Evolutionary conservation across 139 green algal species (phyloP), one percentile per base, ranked within the genome.

Genomic region (Volvox africanus): DNA sequence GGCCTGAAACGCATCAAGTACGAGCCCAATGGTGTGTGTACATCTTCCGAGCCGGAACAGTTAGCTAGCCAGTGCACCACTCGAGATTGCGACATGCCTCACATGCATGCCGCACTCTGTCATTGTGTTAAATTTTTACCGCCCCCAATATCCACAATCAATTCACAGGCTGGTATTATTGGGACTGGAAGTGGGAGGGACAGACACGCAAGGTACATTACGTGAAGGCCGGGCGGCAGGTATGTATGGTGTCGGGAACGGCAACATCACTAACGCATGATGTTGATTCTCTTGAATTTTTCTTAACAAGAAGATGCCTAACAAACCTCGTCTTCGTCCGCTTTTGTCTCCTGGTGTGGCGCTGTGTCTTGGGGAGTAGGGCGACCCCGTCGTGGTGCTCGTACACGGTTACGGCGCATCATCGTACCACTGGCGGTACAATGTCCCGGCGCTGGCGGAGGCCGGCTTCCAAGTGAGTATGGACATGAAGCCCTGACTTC

Each of bases 331-430:
- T 55, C 44, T 55, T 55, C 44, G 9, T 55, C 44, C 44, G 5
- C 44, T 55, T 55, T 5, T 9, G 44, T 55, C 9, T 36, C 71
- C 28, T 20, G 1, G 33, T 32, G 20, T 14, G 14, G 16, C 28
- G 32, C n/a, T 79, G 19, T 9, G 28, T 36, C 71, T 33, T 1
- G 14, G 14, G 32, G 13, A n/a, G n/a, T 35, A 93, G 61, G 93
- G 93, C 50, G 71, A 92, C 18, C 94, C 94, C 5, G 80, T 97
- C 3, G 75, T 98, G 32, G 69, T 97, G 33, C 86, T 99, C 1
- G 79, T 94, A 0, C 97, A 99, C 88, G 97, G 97, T 28, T 99
- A 98, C 90, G 97, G 97, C 11, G 97, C 96, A 1, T 95, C 89
- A 17, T 94, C 93, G 18, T 96, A 97, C 88, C 95, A 97, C 85